Base-by-base conservation (phyloP, 257 asterid genomes). In the Vinca minor region DNA sequence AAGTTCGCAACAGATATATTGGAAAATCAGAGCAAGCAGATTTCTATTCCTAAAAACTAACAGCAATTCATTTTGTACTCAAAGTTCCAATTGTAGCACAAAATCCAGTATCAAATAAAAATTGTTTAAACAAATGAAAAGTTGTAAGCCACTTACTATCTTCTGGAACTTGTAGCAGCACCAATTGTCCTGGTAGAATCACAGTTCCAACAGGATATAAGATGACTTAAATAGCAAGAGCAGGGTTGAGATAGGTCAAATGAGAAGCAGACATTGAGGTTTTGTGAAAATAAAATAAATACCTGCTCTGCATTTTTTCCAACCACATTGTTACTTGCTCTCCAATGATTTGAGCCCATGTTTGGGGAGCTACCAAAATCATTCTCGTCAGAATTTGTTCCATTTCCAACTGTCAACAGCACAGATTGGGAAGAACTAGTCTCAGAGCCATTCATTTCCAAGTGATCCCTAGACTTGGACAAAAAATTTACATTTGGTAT, bases 301-400 rank as follows among this genome's bases (percentile, higher is more conserved):
- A 87, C 95, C 95, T 82, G 73, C 74, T 77, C 59, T 68, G 82
- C 67, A 79, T 87, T 73, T 77, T n/a, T 86, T 65, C 89, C 79
- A 53, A 68, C 82, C 58, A 76, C 64, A 73, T 65, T 74, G 57
- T 70, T 53, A n/a, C 72, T 74, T 49, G 77, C 70, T 71, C 79
- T 81, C 78, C 81, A 83, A 65, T 72, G 78, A 53, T 77, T 66
- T 66, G 76, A 68, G 52, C 77, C 79, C 78, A 75, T 76, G 73
- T 65, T 72, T 6, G 68, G 87, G 52, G 84, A 75, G 65, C 64
- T 47, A 8, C 74, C 71, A 48, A 74, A 68, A 62, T 67, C 84
- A 70, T 61, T 67, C 69, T 68, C 81, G 45, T 67, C 81, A 32
- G 81, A 54, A 66, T 48, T 77, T 7, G 66, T 54, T 42, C 83